Evolutionary conservation across 768 basidiomycete genomes (phyloP).

Genomic region (Russula vinacea): DNA sequence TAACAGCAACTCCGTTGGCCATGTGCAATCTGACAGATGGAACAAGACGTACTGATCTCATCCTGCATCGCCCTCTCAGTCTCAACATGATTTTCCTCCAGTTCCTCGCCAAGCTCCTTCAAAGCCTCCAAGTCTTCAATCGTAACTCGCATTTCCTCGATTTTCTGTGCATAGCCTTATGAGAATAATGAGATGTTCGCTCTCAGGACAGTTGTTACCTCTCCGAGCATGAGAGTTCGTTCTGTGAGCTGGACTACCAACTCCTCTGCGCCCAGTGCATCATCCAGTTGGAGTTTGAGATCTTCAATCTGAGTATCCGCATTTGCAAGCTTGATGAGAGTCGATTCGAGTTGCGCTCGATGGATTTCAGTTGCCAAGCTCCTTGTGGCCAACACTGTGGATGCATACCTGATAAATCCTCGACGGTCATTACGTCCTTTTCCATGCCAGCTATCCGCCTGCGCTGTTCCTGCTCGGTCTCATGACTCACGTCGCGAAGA

Average conservation of each 20-base stretch:
- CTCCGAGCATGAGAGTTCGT: constrained; percentile 85
- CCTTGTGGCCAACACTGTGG: constrained; percentile 16
- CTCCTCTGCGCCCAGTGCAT: constrained; percentile 92
- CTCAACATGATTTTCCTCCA: constrained; percentile 94
- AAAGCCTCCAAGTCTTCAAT: constrained; percentile 96
- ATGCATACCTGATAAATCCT: constrained; percentile 71
- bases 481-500: constrained; percentile 82
- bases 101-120: constrained; percentile 93
- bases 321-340: constrained; percentile 76
- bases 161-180: constrained; percentile 56
- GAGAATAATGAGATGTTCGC: neutral
- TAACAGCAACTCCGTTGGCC: neutral
- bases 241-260: constrained; percentile 95
- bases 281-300: constrained; percentile 90
- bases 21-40: neutral
- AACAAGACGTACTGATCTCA: constrained; percentile 65
- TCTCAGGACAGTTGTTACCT: constrained; percentile 48
- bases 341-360: constrained; percentile 73
- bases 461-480: constrained; percentile 83
- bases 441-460: constrained; percentile 83
- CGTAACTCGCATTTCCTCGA: constrained; percentile 94
- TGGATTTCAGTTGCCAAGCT: constrained; percentile 9
- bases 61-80: constrained; percentile 88
- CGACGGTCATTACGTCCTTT: constrained; percentile 73
- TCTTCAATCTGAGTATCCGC: constrained; percentile 92